Base-by-base conservation (phyloP, 202 grass and related monocot genomes). In the Carex arenaria region DNA sequence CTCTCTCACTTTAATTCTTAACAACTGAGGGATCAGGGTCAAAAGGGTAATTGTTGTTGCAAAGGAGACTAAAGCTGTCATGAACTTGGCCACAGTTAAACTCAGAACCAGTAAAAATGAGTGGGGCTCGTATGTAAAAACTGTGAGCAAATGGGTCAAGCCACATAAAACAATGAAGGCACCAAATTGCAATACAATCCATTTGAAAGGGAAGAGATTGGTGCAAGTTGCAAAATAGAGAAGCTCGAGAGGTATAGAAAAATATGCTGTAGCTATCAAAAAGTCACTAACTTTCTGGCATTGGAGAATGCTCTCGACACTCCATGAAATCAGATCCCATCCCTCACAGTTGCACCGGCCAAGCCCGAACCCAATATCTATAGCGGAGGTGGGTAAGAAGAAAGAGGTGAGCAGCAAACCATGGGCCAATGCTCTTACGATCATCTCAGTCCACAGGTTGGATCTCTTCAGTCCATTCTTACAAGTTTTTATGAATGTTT, bases 261-360 rank as follows among this genome's bases (percentile, higher is more conserved):
- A 98, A 80, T 98, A 98, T 42, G 95, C 95, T n/a, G 88, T 43
- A n/a, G 95, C 89, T 49, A 98, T 98, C 63, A 98, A 85, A 67
- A 98, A 93, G 86, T 98, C 95, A 66, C 95, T 87, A 53, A 93
- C 93, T 71, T 95, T 98, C 81, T 98, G 95, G 51, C 95, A 98
- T 14, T 89, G 93, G 71, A 93, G 71, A 49, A 98, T 98, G 83
- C 67, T 92, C 42, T 92, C 93, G 0, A 83, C 45, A 78, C 78
- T 90, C 93, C 89, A 95, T 4, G 93, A 57, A 18, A 53, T 63
- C 51, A 77, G 75, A 5, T 52, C 87, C 19, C 85, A 91, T 4
- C 26, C 85, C n/a, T 93, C 89, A 22, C 89, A 92, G 67, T 87
- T 91, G 80, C 93, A 92, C 3, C 89, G 89, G 14, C 87, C 83